These are phyloP conservation scores for Cyclotella distinguenda DNA, from an alignment of 108 stramenopile species.

Conservation along the genomic window DNA sequence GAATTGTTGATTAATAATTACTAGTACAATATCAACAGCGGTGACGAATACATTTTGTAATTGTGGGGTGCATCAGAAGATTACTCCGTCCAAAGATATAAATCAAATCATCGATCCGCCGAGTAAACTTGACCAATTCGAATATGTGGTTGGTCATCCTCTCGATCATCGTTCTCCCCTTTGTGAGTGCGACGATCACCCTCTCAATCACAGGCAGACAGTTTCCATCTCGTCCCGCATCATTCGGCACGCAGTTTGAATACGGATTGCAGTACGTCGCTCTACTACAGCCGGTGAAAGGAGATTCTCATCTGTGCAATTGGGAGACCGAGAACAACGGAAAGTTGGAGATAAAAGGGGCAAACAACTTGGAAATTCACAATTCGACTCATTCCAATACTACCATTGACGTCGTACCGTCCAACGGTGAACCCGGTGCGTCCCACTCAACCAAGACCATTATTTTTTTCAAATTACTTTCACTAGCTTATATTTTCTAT, in stretches of 20 bases:
- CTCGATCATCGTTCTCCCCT: neutral
- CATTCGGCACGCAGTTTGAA: conserved; percentile 28
- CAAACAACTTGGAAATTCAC: neutral
- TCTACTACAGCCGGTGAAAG: conserved; percentile 12
- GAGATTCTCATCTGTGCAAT: conserved; percentile 25
- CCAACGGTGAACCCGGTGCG: conserved; percentile 35
- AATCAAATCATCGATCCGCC: no score
- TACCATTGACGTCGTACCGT: conserved; percentile 21
- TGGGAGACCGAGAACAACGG: neutral
- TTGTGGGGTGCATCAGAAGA: no score
- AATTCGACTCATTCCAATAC: no score
- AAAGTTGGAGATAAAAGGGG: neutral
- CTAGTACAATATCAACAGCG: no score
- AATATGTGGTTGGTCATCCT: no score
- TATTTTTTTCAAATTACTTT: neutral
- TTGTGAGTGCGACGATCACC: neutral
- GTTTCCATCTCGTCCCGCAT: conserved; percentile 27
- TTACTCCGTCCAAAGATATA: no score
- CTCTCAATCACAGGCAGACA: conserved; percentile 22
- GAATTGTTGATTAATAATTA: no score
- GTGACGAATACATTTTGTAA: no score
- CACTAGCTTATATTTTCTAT: neutral
- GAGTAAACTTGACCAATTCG: no score
- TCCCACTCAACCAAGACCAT: neutral
- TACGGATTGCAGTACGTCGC: conserved; percentile 35